Evolutionary conservation across 2,329 filamentous ascomycete genomes (phyloP).

Genomic region (Pseudocercospora ulei): DNA sequence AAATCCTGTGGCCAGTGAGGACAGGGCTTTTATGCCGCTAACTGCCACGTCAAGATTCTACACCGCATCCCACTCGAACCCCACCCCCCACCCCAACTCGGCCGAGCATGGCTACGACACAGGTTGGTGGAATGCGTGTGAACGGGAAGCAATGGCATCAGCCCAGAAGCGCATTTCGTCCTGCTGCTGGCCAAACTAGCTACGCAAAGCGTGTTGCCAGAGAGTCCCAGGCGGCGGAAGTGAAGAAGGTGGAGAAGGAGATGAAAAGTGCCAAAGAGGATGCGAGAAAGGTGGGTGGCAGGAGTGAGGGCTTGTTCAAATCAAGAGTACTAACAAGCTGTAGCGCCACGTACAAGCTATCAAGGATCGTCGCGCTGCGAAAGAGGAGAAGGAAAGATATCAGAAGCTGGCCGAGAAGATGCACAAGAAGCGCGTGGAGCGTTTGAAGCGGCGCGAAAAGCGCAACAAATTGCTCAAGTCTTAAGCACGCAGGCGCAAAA

Average conservation of each 20-base stretch:
- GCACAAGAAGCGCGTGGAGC: slow-evolving; percentile 89
- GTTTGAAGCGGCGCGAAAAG: slow-evolving; percentile 91
- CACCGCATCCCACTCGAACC: no score
- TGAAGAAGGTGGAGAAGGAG: slow-evolving; percentile 88
- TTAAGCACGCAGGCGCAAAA: slow-evolving; percentile 26
- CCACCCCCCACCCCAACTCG: no score
- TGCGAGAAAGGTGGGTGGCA: slow-evolving; percentile 59
- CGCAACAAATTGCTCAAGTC: slow-evolving; percentile 66
- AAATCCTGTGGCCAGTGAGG: no score
- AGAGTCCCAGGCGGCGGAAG: slow-evolving; percentile 59
- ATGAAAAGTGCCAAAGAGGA: slow-evolving; percentile 92
- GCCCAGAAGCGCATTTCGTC: slow-evolving; percentile 74
- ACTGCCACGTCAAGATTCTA: no score
- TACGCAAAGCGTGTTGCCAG: slow-evolving; percentile 67
- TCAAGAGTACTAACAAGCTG: slow-evolving; percentile 19
- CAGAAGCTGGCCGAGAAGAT: slow-evolving; percentile 95
- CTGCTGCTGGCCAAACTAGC: slow-evolving; percentile 63
- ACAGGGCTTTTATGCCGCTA: no score
- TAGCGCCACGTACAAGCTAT: slow-evolving; percentile 69
- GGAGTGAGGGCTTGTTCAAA: background rate
- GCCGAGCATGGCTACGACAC: slow-evolving; percentile 12
- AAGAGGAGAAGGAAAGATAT: slow-evolving; percentile 87
- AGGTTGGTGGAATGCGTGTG: slow-evolving; percentile 57
- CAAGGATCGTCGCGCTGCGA: slow-evolving; percentile 73
- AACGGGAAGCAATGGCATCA: slow-evolving; percentile 96